Evolutionary conservation across 139 green algal species (phyloP).

Genomic region (Chlamydomonas eustigma): DNA sequence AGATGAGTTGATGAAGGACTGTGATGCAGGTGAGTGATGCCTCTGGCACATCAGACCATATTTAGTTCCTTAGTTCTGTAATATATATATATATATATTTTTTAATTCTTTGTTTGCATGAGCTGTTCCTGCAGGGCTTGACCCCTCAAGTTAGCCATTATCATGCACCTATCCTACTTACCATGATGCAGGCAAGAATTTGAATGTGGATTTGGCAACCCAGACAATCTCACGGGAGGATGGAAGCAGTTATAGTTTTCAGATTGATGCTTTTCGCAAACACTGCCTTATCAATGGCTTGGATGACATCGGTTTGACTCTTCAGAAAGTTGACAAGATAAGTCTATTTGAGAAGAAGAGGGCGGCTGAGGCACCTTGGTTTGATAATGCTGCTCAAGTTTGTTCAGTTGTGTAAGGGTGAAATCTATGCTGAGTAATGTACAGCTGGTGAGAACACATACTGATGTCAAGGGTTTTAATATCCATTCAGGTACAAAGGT

Average conservation of each 20-base stretch:
- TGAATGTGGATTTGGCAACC: constrained; percentile 33
- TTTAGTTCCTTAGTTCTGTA: too few relatives aligned
- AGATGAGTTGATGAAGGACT: constrained; percentile 22
- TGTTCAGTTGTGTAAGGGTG: not conserved
- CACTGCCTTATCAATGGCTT: constrained; percentile 49
- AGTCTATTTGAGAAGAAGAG: constrained; percentile 28
- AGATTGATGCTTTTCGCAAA: constrained; percentile 45
- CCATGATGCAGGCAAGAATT: constrained; percentile 18
- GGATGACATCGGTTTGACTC: constrained; percentile 47
- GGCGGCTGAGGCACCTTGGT: constrained; percentile 21
- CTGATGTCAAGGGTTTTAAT: too few relatives aligned
- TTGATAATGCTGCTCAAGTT: constrained; percentile 21
- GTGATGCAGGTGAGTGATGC: constrained; percentile 9
- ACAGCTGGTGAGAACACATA: too few relatives aligned
- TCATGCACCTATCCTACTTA: too few relatives aligned
- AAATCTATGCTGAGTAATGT: too few relatives aligned
- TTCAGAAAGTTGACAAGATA: constrained; percentile 39
- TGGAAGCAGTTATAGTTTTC: constrained; percentile 31
- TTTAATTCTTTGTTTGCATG: too few relatives aligned
- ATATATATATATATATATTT: too few relatives aligned
- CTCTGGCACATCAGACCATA: too few relatives aligned
- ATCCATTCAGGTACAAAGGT: too few relatives aligned
- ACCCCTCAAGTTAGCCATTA: not conserved
- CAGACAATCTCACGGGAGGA: constrained; percentile 30
- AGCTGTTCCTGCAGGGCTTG: too few relatives aligned